These are phyloP conservation scores for Leccinum aurantiacum DNA, from an alignment of 768 basidiomycete genomes.

Conservation along the genomic window DNA sequence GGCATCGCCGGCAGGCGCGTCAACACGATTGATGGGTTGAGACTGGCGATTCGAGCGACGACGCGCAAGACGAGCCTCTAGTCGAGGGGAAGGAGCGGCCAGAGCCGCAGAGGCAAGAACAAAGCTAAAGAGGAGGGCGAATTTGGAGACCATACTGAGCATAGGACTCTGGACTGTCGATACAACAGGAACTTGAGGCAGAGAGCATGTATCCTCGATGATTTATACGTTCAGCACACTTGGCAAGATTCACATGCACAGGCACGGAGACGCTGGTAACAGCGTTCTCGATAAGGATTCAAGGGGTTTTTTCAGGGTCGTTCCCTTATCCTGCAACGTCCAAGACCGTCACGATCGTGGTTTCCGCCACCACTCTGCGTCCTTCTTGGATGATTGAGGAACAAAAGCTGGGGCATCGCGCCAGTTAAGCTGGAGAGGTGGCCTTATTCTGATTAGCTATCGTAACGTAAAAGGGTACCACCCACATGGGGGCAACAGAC, in stretches of 20 bases:
- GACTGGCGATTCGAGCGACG: background rate
- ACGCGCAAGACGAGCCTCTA: background rate
- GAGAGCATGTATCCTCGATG: background rate
- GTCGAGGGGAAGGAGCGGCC: background rate
- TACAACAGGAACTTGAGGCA: background rate
- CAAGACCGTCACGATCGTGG: background rate
- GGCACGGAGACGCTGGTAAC: background rate
- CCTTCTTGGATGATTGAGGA: background rate
- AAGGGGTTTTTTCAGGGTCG: background rate
- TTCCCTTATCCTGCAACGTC: background rate
- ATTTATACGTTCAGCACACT: background rate
- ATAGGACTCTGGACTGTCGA: background rate
- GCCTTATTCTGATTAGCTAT: background rate
- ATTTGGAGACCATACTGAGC: background rate
- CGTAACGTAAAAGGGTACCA: background rate
- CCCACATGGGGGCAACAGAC: background rate
- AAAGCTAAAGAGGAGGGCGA: background rate
- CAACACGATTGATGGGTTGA: background rate
- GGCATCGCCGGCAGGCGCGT: background rate
- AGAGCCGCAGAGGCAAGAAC: background rate
- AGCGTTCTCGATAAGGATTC: background rate
- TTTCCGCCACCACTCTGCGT: background rate
- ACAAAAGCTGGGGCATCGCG: background rate
- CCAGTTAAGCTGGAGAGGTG: background rate
- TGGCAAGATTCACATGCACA: background rate